A percentile compares a stretch with the other conserved stretches of the same genome.
Conservation (phyloP, 2,329 filamentous ascomycete species). For the Scleromitrula shiraiana region DNA sequence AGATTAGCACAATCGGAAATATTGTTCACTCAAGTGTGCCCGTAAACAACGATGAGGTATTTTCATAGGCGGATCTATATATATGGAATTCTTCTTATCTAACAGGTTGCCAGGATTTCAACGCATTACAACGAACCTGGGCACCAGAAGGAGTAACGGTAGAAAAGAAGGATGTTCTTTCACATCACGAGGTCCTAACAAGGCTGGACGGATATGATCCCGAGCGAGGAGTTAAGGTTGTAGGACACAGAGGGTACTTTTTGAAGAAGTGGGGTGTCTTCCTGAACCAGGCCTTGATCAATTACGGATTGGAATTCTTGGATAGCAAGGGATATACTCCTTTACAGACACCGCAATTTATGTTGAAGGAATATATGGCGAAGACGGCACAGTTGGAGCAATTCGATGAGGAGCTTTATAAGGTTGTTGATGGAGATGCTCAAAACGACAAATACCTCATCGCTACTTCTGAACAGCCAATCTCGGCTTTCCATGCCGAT, state of each 20-base stretch:
- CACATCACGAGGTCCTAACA: conserved; percentile 89
- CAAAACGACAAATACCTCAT: conserved; percentile 75
- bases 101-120: conserved; percentile 56
- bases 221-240: conserved; percentile 86
- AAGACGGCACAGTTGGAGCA: conserved; percentile 96
- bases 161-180: conserved; percentile 71
- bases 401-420: conserved; percentile 97
- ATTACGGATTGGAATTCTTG: conserved; percentile 90
- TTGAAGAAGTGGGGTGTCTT: conserved; percentile 83
- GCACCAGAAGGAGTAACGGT: conserved; percentile 65
- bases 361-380: conserved; percentile 92
- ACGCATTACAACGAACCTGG: conserved; percentile 70
- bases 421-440: conserved; percentile 81
- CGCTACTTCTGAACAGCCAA: conserved; percentile 88
- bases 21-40: conserved; percentile 86
- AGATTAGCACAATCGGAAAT: conserved; percentile 81
- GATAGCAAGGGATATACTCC: conserved; percentile 72
- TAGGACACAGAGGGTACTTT: conserved; percentile 92
- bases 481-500: conserved; percentile 84
- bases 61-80: conserved; percentile 5
- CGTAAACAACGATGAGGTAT: conserved; percentile 70
- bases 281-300: conserved; percentile 86
- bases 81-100: background rate
- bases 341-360: conserved; percentile 85
- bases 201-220: conserved; percentile 87